Conservation (phyloP, 306 rosid species). For the Glycine tomentella region DNA sequence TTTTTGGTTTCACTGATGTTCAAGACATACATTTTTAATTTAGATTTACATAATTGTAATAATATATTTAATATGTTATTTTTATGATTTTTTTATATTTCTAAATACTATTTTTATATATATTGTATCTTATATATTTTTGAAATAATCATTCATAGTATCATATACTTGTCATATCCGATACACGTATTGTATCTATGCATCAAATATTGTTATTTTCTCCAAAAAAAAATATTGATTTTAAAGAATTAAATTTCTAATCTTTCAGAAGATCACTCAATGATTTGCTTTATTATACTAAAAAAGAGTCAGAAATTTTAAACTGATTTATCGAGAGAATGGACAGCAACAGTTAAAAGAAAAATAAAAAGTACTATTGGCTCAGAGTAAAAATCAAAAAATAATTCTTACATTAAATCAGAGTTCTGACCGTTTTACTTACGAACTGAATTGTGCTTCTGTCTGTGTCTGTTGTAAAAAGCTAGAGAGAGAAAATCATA, state of each 20-base stretch:
- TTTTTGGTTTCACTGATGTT: too few species aligned
- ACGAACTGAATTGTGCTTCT: constrained; percentile 39
- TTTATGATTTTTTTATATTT: too few species aligned
- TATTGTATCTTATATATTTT: too few species aligned
- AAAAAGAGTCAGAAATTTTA: neutral
- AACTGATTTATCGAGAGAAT: neutral
- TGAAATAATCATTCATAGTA: too few species aligned
- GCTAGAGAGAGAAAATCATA: neutral
- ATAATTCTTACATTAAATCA: constrained; percentile 40
- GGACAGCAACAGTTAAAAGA: constrained; percentile 8
- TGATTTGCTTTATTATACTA: neutral
- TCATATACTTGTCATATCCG: too few species aligned
- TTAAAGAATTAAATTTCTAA: neutral
- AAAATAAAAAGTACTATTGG: neutral
- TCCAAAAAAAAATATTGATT: neutral
- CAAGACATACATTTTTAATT: too few species aligned
- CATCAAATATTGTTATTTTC: neutral
- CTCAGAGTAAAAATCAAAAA: neutral
- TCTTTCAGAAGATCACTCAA: neutral
- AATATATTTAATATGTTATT: too few species aligned
- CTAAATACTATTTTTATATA: too few species aligned
- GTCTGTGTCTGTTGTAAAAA: neutral
- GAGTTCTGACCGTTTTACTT: constrained; percentile 14
- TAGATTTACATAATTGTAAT: too few species aligned
- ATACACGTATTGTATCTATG: too few species aligned